Conservation (phyloP, 345 rosid genomes). For the Brassica juncea region DNA sequence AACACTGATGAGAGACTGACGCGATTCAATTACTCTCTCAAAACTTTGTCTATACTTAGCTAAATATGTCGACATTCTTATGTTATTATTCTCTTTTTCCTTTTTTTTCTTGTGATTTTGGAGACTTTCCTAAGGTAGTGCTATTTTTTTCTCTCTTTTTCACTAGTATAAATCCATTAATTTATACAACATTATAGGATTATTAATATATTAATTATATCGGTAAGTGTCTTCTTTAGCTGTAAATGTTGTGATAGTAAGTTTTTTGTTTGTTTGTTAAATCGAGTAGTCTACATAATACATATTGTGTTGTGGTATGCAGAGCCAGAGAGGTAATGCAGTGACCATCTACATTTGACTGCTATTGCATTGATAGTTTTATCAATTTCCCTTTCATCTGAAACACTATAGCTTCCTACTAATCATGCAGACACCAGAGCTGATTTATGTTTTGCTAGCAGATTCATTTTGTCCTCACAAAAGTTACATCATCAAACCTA, state of each 20-base stretch:
- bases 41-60: constrained; percentile 27
- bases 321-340: neutral
- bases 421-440: no score
- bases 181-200: neutral
- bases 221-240: neutral
- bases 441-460: neutral
- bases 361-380: neutral
- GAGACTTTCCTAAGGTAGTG: neutral
- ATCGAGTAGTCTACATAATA: neutral
- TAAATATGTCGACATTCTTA: constrained; percentile 31
- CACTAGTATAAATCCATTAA: neutral
- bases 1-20: constrained; percentile 2
- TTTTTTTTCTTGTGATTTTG: neutral
- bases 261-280: neutral
- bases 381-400: neutral
- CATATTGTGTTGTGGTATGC: neutral
- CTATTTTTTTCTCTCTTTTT: neutral
- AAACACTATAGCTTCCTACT: neutral
- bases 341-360: neutral
- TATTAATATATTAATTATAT: no score
- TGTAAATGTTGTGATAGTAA: constrained; percentile 1
- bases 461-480: neutral
- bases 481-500: neutral
- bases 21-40: neutral
- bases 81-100: neutral